Evolutionary conservation across 2,329 filamentous ascomycete species (phyloP), one percentile per base, ranked within the genome.

Genomic region (Cephalotrichum gorgonifer): DNA sequence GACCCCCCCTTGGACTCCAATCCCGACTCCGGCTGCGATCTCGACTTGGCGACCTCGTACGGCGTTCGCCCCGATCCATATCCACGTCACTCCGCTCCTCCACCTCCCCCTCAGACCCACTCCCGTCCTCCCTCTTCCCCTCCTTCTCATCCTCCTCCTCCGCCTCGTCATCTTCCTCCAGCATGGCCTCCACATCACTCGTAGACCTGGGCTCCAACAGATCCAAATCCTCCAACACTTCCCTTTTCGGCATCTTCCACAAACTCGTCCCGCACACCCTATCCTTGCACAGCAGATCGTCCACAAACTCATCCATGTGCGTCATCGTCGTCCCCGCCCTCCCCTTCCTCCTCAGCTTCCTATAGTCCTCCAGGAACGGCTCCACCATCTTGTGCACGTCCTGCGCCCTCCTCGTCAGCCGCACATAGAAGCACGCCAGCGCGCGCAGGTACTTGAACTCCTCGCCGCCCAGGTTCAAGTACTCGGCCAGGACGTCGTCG

Each of bases 371-470:
- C 46, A 98, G 70, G 50, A 86, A 82, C 26, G 88, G 88, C 70
- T 98, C 93, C 41, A 98, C 71, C 15, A 79, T 79, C 50, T 67
- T 69, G 65, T 91, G 95, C 4, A 97, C 83, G 50, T 93, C 85
- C 57, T 85, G 85, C 6, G 88, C 81, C 56, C 83, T 78, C 61
- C 91, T 84, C 17, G 93, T 95, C 57, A 98, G 70, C 12, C 93
- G 76, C n/a, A 95, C 79, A 65, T 98, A 97, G 64, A 98, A 97
- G 1, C 85, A 85, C 0, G 90, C 91, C 54, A 98, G 72, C 1
- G 88, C 90, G 51, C 90, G 82, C 48, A 98, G 72, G 65, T 98
- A 98, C 67, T 87, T 89, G 63, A 90, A 89, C 48, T 81, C 70
- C 33, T 86, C 82, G 43, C 83, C 88, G 49, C 84, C 85, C 58